Percentiles rank a stretch among this genome's conserved stretches.
Conservation (phyloP, 1,139 yeast genomes). For the Zygotorulaspora mrakii region DNA sequence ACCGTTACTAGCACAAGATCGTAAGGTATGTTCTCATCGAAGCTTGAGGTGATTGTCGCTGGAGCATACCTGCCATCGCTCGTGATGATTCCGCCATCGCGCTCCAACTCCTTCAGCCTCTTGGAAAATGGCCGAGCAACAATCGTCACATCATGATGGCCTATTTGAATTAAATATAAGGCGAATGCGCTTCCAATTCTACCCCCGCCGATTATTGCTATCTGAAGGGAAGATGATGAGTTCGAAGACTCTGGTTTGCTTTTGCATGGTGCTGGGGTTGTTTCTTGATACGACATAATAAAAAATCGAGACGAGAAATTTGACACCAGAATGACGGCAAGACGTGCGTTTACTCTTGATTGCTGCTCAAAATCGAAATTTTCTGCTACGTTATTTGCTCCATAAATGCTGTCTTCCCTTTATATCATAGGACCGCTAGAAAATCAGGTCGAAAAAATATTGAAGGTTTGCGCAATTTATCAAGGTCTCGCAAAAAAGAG, state of each 20-base stretch:
- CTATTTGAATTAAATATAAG: neutral
- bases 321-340: too few relatives aligned
- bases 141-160: conserved; percentile 3
- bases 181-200: conserved; percentile 5
- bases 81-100: conserved; percentile 2
- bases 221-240: conserved; percentile 1
- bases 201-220: conserved; percentile 3
- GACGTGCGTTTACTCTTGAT: too few relatives aligned
- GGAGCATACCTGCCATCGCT: neutral
- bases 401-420: too few relatives aligned
- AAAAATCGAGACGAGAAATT: too few relatives aligned
- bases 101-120: conserved; percentile 1
- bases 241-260: neutral
- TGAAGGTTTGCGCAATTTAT: too few relatives aligned
- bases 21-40: neutral
- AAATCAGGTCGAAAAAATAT: too few relatives aligned
- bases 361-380: too few relatives aligned
- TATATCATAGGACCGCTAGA: too few relatives aligned
- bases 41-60: neutral
- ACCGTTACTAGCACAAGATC: conserved; percentile 3
- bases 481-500: too few relatives aligned
- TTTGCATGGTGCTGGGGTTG: neutral
- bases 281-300: too few relatives aligned
- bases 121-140: conserved; percentile 1
- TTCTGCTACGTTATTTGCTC: too few relatives aligned